phyloP scores from a whole-genome alignment of 2,329 filamentous ascomycete genomes.

The Aureobasidium sp. region DNA sequence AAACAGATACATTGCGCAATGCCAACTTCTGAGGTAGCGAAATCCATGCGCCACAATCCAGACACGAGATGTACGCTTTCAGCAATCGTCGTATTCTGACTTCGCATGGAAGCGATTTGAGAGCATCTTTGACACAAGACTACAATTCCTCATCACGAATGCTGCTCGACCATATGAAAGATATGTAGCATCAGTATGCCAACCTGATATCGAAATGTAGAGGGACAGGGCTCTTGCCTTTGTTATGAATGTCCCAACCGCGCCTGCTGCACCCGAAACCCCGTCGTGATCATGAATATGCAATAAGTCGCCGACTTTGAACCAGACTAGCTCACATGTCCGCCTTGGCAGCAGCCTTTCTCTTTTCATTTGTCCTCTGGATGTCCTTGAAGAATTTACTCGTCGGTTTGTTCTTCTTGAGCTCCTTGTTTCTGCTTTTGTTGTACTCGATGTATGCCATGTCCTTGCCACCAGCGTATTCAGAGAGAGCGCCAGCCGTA shows the following conservation, averaged over 20 bases:
- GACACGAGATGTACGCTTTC: neutral
- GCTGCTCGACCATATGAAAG: neutral
- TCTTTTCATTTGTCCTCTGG: conserved; percentile 28
- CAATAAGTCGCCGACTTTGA: neutral
- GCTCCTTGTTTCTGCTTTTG: conserved; percentile 41
- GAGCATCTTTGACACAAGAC: neutral
- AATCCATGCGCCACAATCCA: neutral
- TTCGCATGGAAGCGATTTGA: neutral
- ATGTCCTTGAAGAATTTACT: conserved; percentile 42
- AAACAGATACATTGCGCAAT: neutral
- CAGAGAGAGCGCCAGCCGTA: conserved; percentile 77
- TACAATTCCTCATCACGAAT: neutral
- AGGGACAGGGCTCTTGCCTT: neutral
- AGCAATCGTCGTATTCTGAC: neutral
- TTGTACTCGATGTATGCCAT: conserved; percentile 70
- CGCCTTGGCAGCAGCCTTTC: conserved; percentile 27
- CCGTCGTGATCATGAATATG: neutral
- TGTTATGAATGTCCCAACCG: neutral
- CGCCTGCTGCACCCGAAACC: neutral
- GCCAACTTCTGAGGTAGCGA: neutral
- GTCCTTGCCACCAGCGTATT: conserved; percentile 83
- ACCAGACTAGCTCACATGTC: neutral
- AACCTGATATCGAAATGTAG: neutral
- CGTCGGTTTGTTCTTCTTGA: conserved; percentile 33
- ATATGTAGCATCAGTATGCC: neutral